A percentile compares a stretch with the other conserved stretches of the same genome.
Evolutionary conservation across 768 basidiomycete species (phyloP).

Genomic region (Boletus tylopilopsis): DNA sequence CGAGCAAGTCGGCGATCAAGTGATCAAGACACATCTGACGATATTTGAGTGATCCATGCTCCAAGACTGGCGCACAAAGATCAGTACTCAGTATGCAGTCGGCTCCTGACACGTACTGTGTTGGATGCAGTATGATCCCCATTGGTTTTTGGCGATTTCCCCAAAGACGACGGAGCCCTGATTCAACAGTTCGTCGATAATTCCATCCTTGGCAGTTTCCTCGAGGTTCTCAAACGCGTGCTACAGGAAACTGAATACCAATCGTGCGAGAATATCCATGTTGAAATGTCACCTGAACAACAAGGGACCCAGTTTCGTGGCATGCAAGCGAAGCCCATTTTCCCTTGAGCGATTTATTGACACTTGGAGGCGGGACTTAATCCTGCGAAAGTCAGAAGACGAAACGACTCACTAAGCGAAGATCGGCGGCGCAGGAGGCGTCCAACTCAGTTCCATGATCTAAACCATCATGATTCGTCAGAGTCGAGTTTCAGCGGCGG

Average conservation of each 20-base stretch:
- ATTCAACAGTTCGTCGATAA: conserved; percentile 78
- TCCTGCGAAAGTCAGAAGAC: background rate
- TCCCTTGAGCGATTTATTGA: conserved; percentile 83
- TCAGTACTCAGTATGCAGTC: conserved; percentile 3
- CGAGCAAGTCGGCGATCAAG: conserved; percentile 69
- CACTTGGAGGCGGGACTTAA: conserved; percentile 40
- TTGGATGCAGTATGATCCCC: conserved; percentile 86
- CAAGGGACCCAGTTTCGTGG: conserved; percentile 86
- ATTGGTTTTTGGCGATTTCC: conserved; percentile 82
- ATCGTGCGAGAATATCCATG: background rate
- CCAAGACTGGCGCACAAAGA: conserved; percentile 52
- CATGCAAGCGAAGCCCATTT: conserved; percentile 89
- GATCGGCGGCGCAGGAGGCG: conserved; percentile 81
- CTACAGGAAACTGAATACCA: conserved; percentile 33
- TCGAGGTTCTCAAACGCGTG: conserved; percentile 86
- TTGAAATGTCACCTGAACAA: conserved; percentile 61
- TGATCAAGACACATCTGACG: conserved; percentile 75
- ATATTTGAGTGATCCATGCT: conserved; percentile 77
- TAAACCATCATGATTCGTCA: conserved; percentile 26
- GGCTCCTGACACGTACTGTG: conserved; percentile 54
- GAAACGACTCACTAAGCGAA: conserved; percentile 65
- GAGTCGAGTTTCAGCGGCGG: background rate
- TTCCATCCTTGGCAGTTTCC: conserved; percentile 78
- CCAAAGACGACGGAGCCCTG: conserved; percentile 64
- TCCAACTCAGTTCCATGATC: conserved; percentile 92